Evolutionary conservation across 2,329 filamentous ascomycete genomes (phyloP), one percentile per base, ranked within the genome.

Genomic region (Fusarium sp.): DNA sequence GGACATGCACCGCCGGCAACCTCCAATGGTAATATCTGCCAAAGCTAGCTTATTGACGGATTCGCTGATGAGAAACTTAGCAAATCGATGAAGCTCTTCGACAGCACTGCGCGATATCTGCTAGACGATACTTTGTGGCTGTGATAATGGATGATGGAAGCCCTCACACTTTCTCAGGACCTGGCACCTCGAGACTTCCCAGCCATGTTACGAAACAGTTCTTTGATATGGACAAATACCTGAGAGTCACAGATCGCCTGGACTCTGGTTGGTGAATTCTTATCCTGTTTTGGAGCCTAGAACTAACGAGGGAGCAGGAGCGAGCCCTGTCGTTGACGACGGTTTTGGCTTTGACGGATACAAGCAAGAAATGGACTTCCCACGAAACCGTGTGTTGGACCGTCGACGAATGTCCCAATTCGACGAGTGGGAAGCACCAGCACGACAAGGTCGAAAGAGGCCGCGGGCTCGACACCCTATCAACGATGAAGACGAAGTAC

Each of bases 41-140:
- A 17, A 51, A 38, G 24, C 11, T 24, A 15, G 19, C 14, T 7
- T 43, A 11, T n/a, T 24, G 21, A 19, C 33, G n/a, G 17, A 46
- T 10, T 40, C n/a, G 42, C 71, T 75, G 42, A 75, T 52, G 13
- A 26, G n/a, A 15, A 39, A 26, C 17, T 42, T n/a, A 87, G 84
- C 78, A 84, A 71, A 86, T 89, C 34, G 82, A 83, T 34, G 81
- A 83, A 63, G 85, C 84, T 26, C 76, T 89, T 13, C 80, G 83
- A 17, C 82, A 86, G 49, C 80, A 85, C 40, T 88, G 86, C 67
- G 81, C 82, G 38, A 85, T 89, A 45, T 81, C 84, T 3, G 83
- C 82, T 13, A 81, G 82, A 52, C 79, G 79, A 62, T 89, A 84
- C 72, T 88, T 89, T 66, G 79, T 89, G 34, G 85, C 83, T 13